A percentile compares a stretch with the other conserved stretches of the same genome.
Conservation (phyloP, 441 rosid genomes). For the Mallotus repandus region DNA sequence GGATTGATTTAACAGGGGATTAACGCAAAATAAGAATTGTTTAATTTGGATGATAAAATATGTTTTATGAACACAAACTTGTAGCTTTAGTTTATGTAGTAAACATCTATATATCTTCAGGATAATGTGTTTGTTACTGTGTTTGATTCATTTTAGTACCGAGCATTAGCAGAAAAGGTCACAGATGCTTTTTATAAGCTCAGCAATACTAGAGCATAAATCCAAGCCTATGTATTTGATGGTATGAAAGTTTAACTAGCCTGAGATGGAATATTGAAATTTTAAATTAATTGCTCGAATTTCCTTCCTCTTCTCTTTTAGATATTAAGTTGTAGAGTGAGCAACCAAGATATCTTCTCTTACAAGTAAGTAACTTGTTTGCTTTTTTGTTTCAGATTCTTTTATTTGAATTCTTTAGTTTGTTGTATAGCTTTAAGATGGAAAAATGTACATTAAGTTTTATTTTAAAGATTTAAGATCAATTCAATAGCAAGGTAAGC, state of each 20-base stretch:
- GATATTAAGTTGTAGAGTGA: not conserved
- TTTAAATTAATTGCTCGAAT: not conserved
- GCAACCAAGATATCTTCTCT: no score
- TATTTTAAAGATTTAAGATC: no score
- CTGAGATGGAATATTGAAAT: not conserved
- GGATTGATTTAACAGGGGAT: not conserved
- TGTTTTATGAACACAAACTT: not conserved
- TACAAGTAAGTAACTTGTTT: no score
- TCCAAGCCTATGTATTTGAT: constrained; percentile 71
- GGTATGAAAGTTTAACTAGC: constrained; percentile 32
- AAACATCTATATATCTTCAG: constrained; percentile 24
- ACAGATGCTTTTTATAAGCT: constrained; percentile 67
- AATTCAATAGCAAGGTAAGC: no score
- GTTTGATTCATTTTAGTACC: constrained; percentile 72
- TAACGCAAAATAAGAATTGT: not conserved
- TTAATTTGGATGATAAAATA: not conserved
- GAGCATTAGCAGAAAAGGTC: constrained; percentile 52
- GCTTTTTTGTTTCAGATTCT: no score
- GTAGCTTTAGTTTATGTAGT: not conserved
- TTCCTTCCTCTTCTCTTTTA: not conserved
- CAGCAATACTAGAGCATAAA: constrained; percentile 55
- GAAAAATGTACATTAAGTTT: no score
- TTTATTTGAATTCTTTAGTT: no score
- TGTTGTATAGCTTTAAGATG: no score
- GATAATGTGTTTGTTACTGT: constrained; percentile 73